Conservation (phyloP, 1,139 yeast species). For the Sugiyamaella castrensis region DNA sequence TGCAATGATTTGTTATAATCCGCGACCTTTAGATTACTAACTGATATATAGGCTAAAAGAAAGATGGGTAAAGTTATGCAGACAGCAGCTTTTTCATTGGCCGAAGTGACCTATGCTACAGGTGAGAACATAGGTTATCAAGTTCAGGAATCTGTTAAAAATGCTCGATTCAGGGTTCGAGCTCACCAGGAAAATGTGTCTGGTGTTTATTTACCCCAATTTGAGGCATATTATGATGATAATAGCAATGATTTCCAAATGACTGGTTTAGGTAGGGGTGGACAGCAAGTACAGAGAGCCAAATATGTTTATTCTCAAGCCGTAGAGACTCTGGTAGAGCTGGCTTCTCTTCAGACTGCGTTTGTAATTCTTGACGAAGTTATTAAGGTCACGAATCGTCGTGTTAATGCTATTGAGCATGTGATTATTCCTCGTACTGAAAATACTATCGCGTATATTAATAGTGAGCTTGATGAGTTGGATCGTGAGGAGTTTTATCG, state of each 20-base stretch:
- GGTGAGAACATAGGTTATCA: conserved; percentile 94
- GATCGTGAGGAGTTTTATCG: conserved; percentile 98
- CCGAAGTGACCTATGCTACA: conserved; percentile 95
- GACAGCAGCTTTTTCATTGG: conserved; percentile 94
- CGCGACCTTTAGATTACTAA: too few relatives aligned
- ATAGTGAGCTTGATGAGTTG: conserved; percentile 93
- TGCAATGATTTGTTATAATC: too few relatives aligned
- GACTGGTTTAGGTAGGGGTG: conserved; percentile 98
- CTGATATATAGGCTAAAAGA: conserved; percentile 57
- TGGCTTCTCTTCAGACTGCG: conserved; percentile 89
- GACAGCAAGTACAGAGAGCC: conserved; percentile 96
- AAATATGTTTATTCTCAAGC: conserved; percentile 90
- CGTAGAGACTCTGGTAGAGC: conserved; percentile 91
- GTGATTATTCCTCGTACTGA: conserved; percentile 97
- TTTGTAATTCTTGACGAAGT: conserved; percentile 96
- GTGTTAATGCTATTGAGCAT: conserved; percentile 98
- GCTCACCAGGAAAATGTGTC: conserved; percentile 96
- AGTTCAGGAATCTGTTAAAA: conserved; percentile 87
- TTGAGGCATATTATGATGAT: conserved; percentile 79
- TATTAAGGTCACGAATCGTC: conserved; percentile 93
- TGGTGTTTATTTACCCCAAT: conserved; percentile 92
- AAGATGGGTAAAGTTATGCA: conserved; percentile 99
- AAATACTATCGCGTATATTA: conserved; percentile 87
- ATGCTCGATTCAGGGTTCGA: conserved; percentile 82
- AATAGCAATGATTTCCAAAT: conserved; percentile 88